Conservation (phyloP, 116 monocot genomes). For the Papilionanthe hybrid region DNA sequence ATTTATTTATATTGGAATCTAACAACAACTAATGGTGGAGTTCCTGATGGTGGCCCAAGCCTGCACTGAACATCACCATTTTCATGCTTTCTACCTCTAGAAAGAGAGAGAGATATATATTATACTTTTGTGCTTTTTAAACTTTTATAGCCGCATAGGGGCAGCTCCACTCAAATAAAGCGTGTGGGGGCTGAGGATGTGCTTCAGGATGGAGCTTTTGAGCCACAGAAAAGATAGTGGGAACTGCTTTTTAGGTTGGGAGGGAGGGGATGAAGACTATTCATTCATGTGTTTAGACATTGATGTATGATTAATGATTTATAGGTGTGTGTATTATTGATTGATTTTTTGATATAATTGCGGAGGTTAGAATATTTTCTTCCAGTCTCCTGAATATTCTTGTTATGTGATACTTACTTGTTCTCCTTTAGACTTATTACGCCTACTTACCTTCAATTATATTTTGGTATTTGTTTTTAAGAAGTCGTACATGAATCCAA, state of each 20-base stretch:
- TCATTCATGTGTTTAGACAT: background rate
- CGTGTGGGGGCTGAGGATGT: slow-evolving; percentile 9
- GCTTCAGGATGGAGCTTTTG: slow-evolving; percentile 23
- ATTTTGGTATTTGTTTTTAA: too few relatives aligned
- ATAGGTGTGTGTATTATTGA: background rate
- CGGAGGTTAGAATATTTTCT: too few relatives aligned
- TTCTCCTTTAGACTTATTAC: too few relatives aligned
- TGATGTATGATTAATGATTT: background rate
- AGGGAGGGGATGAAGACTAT: background rate
- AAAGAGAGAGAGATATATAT: background rate
- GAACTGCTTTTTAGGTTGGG: slow-evolving; percentile 45
- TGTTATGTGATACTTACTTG: too few relatives aligned
- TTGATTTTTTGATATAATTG: background rate
- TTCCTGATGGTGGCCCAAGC: slow-evolving; percentile 11
- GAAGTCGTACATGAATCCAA: too few relatives aligned
- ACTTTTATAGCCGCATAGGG: background rate
- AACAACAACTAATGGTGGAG: slow-evolving; percentile 26
- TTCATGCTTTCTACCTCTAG: background rate
- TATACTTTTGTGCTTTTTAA: background rate
- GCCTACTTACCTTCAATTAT: too few relatives aligned
- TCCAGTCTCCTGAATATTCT: too few relatives aligned
- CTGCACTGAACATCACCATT: background rate
- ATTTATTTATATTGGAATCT: slow-evolving; percentile 22
- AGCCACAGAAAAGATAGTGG: slow-evolving; percentile 38
- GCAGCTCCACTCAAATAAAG: background rate